These are phyloP conservation scores for Puccinia horiana DNA, from an alignment of 1,284 basidiomycete species.

Conservation along the genomic window DNA sequence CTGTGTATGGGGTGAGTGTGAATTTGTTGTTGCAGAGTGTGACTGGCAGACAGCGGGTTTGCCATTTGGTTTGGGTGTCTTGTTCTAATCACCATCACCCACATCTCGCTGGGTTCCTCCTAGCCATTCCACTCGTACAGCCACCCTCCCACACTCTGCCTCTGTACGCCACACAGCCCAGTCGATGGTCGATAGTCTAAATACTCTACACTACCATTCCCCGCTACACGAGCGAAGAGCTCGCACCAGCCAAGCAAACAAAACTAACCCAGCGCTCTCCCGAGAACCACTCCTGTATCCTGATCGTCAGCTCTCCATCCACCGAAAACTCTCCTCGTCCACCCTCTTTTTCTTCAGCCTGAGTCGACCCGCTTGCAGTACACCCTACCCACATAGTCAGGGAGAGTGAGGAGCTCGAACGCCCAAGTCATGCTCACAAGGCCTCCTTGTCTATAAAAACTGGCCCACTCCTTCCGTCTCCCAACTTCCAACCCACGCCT, in stretches of 20 bases:
- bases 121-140: background rate
- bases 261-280: too few relatives aligned
- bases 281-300: background rate
- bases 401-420: background rate
- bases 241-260: too few relatives aligned
- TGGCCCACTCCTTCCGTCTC: background rate
- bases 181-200: background rate
- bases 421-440: conserved; percentile 1
- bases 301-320: background rate
- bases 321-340: background rate
- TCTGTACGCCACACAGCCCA: too few relatives aligned
- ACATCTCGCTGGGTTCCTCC: background rate
- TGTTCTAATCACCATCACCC: conserved; percentile 22
- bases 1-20: conserved; percentile 8
- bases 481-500: background rate
- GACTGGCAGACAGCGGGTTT: background rate
- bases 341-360: conserved; percentile 2
- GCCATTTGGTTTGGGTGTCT: background rate
- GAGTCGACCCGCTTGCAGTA: too few relatives aligned
- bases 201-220: too few relatives aligned
- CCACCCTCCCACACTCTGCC: background rate
- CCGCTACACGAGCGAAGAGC: too few relatives aligned
- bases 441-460: conserved; percentile 19
- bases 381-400: background rate
- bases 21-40: background rate